These are phyloP conservation scores for Trichosporon ovoides DNA, from an alignment of 1,284 basidiomycete species.

Conservation along the genomic window DNA sequence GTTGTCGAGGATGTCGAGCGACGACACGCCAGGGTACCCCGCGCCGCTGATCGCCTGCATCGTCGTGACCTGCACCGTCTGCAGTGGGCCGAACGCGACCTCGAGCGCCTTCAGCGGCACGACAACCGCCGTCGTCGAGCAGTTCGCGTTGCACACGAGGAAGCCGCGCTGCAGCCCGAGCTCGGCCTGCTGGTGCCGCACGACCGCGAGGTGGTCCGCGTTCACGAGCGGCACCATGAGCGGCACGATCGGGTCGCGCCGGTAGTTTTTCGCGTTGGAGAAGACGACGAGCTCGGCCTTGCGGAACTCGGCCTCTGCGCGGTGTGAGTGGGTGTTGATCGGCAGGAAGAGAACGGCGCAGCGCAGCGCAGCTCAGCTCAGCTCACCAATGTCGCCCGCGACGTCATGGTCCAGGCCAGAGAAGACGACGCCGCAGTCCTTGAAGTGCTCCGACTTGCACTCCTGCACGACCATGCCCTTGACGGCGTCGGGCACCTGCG, in stretches of 20 bases:
- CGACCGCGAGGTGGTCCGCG: constrained; percentile 74
- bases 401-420: constrained; percentile 92
- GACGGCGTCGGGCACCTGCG: constrained; percentile 66
- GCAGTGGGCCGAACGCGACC: constrained; percentile 85
- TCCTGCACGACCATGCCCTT: constrained; percentile 68
- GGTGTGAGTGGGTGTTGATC: neutral
- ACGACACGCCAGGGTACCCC: constrained; percentile 90
- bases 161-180: constrained; percentile 79
- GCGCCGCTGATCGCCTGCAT: constrained; percentile 97
- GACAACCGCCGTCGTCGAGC: constrained; percentile 90
- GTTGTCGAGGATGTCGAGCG: constrained; percentile 93
- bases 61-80: constrained; percentile 84
- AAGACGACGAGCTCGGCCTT: constrained; percentile 86
- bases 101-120: constrained; percentile 91
- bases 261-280: constrained; percentile 96
- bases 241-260: constrained; percentile 89
- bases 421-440: constrained; percentile 82
- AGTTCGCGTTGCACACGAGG: constrained; percentile 98
- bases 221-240: constrained; percentile 97
- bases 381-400: constrained; percentile 86
- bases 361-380: no score
- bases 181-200: constrained; percentile 70
- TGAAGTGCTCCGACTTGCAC: constrained; percentile 73
- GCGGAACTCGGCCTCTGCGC: constrained; percentile 76
- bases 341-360: no score